Percentiles rank a stretch among this genome's conserved stretches.
phyloP scores from a whole-genome alignment of 2,329 filamentous ascomycete species.

The Alternaria postmessia region DNA sequence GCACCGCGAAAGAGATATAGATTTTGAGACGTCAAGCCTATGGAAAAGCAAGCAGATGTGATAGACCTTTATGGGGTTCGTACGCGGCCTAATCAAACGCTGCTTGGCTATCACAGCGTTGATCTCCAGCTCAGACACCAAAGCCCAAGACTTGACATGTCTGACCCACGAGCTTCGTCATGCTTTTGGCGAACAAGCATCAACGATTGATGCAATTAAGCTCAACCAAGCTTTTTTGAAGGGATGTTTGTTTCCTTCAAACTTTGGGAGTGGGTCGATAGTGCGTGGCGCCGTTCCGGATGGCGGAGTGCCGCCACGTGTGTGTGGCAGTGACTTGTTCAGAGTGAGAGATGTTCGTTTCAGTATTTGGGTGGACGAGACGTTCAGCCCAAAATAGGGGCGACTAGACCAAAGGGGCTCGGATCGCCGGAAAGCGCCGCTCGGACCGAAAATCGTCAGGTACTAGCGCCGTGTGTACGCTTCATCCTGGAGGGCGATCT shows the following conservation, averaged over 20 bases:
- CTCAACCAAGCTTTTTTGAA: constrained; percentile 25
- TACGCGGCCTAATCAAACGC: background rate
- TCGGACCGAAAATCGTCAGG: constrained; percentile 8
- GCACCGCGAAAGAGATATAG: background rate
- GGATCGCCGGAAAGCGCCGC: constrained; percentile 16
- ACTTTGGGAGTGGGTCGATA: background rate
- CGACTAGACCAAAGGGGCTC: background rate
- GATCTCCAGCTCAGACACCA: constrained; percentile 1
- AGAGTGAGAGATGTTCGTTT: constrained; percentile 8
- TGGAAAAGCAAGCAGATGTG: background rate
- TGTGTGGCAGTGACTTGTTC: constrained; percentile 1
- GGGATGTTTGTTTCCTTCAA: constrained; percentile 14
- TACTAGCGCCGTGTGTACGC: background rate
- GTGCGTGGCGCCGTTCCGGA: constrained; percentile 6
- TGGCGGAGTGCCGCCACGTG: constrained; percentile 4
- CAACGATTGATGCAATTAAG: constrained; percentile 8
- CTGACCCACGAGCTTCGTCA: constrained; percentile 22
- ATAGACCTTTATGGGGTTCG: background rate
- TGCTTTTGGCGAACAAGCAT: constrained; percentile 9
- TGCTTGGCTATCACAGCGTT: constrained; percentile 4
- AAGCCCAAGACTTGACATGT: constrained; percentile 23
- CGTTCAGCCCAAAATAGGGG: constrained; percentile 5
- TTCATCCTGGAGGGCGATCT: constrained; percentile 1
- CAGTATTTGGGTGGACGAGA: constrained; percentile 8
- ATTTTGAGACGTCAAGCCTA: background rate